A percentile compares a stretch with the other conserved stretches of the same genome.
Evolutionary conservation across 2,329 filamentous ascomycete species (phyloP).

Genomic region (Ceratocystis huliohia): DNA sequence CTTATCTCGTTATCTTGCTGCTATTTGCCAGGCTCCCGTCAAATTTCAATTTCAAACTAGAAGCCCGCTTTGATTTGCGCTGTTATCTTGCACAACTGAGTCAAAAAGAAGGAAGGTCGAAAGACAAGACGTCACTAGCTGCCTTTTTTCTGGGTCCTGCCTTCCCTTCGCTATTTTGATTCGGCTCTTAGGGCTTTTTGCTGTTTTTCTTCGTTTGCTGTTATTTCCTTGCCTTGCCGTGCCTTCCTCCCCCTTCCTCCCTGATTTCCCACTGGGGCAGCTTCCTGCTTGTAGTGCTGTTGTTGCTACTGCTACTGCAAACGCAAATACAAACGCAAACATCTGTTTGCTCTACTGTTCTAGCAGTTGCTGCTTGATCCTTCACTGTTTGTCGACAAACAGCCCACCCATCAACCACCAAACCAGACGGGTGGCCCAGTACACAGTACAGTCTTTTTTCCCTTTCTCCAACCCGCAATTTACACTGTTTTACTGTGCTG

Average conservation of each 20-base stretch:
- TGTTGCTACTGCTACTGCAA: not conserved
- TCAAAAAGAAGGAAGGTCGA: not conserved
- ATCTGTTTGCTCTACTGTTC: not conserved
- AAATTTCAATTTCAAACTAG: not conserved
- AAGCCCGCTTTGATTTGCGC: constrained; percentile 5
- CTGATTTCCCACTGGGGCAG: not conserved
- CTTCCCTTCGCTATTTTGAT: not conserved
- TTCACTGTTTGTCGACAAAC: not conserved
- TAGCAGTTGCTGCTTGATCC: not conserved
- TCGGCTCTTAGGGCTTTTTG: not conserved
- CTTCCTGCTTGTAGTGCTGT: not conserved
- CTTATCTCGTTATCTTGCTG: not conserved
- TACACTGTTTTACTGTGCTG: not conserved
- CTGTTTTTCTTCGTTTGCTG: not conserved
- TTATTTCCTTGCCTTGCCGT: not conserved
- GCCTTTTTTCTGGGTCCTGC: constrained; percentile 9
- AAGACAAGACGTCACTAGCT: constrained; percentile 8
- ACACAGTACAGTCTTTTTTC: constrained; percentile 6
- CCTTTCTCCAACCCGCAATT: not conserved
- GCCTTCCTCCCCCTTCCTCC: not conserved
- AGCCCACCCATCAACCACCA: not conserved
- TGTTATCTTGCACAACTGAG: not conserved
- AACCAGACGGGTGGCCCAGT: not conserved
- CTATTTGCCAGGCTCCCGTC: not conserved
- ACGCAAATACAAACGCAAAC: not conserved